A percentile compares a stretch with the other conserved stretches of the same genome.
Conservation (phyloP, 495 filamentous ascomycete genomes). For the Podospora conica region DNA sequence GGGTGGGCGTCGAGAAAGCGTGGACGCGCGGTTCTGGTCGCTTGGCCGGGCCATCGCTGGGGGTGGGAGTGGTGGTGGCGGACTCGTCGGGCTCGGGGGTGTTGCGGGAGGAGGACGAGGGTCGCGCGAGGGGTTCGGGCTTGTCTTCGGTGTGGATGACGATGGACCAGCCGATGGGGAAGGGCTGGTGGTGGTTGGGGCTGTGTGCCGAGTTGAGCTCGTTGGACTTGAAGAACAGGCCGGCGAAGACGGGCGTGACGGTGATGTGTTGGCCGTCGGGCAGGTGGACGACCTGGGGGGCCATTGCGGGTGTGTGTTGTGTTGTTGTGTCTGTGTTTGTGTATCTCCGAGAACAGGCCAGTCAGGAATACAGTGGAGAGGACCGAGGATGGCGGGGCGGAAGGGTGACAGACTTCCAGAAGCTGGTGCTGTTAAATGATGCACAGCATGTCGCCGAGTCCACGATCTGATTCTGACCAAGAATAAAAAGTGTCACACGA, state of each 20-base stretch:
- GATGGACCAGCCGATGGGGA: constrained; percentile 84
- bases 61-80: too few relatives aligned
- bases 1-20: constrained; percentile 64
- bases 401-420: background rate
- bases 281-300: constrained; percentile 50
- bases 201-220: constrained; percentile 47
- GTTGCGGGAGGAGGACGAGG: constrained; percentile 12
- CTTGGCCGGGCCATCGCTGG: constrained; percentile 12
- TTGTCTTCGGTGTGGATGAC: constrained; percentile 62
- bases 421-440: background rate
- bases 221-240: constrained; percentile 79
- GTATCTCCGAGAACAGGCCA: too few relatives aligned
- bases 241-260: constrained; percentile 78
- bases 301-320: constrained; percentile 23
- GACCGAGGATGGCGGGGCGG: background rate
- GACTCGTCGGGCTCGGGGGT: background rate
- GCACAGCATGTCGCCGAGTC: background rate
- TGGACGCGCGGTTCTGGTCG: constrained; percentile 39
- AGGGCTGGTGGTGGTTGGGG: constrained; percentile 53
- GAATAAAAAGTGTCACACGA: background rate
- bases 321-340: background rate
- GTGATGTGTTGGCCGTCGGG: constrained; percentile 82
- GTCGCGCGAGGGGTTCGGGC: background rate
- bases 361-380: too few relatives aligned
- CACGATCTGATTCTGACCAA: too few relatives aligned